Percentiles rank a stretch among this genome's conserved stretches.
Evolutionary conservation across 768 basidiomycete species (phyloP).

Genomic region (Suillus bovinus): DNA sequence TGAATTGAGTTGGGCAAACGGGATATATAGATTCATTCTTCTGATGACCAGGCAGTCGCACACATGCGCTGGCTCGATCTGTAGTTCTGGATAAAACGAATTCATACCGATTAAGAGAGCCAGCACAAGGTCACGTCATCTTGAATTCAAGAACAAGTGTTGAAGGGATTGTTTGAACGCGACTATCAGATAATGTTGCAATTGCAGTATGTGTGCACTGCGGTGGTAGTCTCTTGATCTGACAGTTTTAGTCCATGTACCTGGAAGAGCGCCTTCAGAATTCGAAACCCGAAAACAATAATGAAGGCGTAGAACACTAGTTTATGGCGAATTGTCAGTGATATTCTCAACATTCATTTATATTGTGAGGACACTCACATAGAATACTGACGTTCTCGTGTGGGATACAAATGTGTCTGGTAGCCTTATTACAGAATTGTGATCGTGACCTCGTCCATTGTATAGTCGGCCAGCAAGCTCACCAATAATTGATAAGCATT

Average conservation of each 20-base stretch:
- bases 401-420: neutral
- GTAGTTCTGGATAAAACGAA: no score
- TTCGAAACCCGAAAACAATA: neutral
- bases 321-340: no score
- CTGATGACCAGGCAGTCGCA: no score
- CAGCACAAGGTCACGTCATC: no score
- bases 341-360: no score
- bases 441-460: no score
- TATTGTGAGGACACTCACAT: neutral
- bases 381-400: neutral
- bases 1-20: no score
- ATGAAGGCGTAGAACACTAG: neutral
- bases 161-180: neutral
- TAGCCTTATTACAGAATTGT: neutral
- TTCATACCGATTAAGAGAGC: no score
- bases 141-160: neutral
- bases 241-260: neutral
- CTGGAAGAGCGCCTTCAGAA: neutral
- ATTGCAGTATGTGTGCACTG: neutral
- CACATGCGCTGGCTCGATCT: no score
- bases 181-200: neutral
- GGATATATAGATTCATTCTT: no score
- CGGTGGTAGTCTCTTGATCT: neutral
- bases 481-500: neutral
- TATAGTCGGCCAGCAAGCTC: neutral